Percentiles rank a stretch among this genome's conserved stretches.
phyloP scores from a whole-genome alignment of 352 stramenopile species.

The Phytophthora sojae region DNA sequence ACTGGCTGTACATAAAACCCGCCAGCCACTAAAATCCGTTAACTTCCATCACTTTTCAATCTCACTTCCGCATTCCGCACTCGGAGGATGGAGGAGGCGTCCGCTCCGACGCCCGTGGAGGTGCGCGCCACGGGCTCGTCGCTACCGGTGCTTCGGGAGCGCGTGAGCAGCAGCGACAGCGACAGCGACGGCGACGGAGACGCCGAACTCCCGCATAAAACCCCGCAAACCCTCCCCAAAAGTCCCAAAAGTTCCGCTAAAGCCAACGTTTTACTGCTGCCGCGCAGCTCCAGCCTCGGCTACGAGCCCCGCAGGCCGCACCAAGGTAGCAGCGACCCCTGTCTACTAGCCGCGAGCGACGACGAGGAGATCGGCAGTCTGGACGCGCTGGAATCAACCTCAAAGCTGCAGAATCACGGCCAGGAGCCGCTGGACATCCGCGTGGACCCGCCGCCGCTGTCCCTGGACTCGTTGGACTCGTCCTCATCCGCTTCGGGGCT shows the following conservation, averaged over 20 bases:
- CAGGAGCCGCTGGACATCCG: conserved; percentile 12
- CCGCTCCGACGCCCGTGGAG: conserved; percentile 4
- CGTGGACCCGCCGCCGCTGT: conserved; percentile 10
- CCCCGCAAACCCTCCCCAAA: not conserved
- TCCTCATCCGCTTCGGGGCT: conserved; percentile 18
- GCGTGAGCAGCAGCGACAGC: conserved; percentile 6
- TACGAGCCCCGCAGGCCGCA: conserved; percentile 19
- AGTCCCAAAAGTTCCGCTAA: conserved; percentile 11
- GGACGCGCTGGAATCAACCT: conserved; percentile 31
- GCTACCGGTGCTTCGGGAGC: conserved; percentile 18
- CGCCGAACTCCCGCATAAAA: conserved; percentile 1
- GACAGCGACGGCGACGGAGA: conserved; percentile 6
- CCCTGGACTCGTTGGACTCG: conserved; percentile 13
- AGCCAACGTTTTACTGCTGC: conserved; percentile 20
- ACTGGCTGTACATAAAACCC: not conserved
- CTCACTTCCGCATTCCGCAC: not conserved
- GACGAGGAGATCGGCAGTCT: conserved; percentile 30
- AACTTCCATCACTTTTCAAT: not conserved
- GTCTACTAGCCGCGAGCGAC: conserved; percentile 30
- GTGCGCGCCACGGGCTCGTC: conserved; percentile 24
- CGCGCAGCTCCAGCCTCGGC: conserved; percentile 24
- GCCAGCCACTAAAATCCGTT: not conserved
- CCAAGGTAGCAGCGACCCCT: conserved; percentile 30
- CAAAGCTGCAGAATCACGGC: conserved; percentile 6
- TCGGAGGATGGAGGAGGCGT: not conserved